A percentile compares a stretch with the other conserved stretches of the same genome.
These are phyloP conservation scores for Globisporangium alternatum DNA, from an alignment of 352 stramenopile genomes.

Conservation along the genomic window DNA sequence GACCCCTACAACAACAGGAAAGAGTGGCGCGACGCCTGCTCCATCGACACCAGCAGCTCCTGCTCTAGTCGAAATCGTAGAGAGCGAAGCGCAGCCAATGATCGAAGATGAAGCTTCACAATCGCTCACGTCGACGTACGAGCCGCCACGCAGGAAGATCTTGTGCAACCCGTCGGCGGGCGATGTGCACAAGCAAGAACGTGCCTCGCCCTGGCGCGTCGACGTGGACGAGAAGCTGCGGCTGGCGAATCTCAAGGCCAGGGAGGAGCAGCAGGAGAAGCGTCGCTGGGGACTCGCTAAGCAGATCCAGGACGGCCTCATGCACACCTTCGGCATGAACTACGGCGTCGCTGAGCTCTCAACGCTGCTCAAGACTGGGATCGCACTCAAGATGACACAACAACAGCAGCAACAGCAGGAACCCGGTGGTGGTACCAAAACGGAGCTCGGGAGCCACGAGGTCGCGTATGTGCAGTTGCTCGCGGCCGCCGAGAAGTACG, in stretches of 20 bases:
- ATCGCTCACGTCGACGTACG: not conserved
- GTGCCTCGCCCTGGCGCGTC: slow-evolving; percentile 46
- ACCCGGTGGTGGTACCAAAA: slow-evolving; percentile 7
- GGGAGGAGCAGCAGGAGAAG: slow-evolving; percentile 65
- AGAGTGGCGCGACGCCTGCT: not conserved
- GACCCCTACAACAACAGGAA: not conserved
- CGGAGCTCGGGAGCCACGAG: slow-evolving; percentile 41
- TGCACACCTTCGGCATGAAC: slow-evolving; percentile 72
- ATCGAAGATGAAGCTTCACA: not conserved
- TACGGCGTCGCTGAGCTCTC: slow-evolving; percentile 66
- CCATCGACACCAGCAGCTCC: not conserved
- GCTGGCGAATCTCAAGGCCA: slow-evolving; percentile 36
- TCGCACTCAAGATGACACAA: slow-evolving; percentile 29
- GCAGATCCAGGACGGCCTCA: slow-evolving; percentile 62
- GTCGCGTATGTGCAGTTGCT: slow-evolving; percentile 62
- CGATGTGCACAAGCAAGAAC: slow-evolving; percentile 61
- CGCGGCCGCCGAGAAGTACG: slow-evolving; percentile 71
- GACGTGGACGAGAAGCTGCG: slow-evolving; percentile 38
- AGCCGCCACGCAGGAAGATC: slow-evolving; percentile 34
- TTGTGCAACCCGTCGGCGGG: slow-evolving; percentile 54
- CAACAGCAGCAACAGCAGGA: slow-evolving; percentile 10
- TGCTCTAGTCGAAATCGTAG: not conserved
- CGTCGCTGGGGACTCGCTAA: slow-evolving; percentile 71
- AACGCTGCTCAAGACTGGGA: slow-evolving; percentile 55
- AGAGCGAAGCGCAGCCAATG: not conserved